Percentiles rank a stretch among this genome's conserved stretches.
Conservation (phyloP, 2,329 filamentous ascomycete genomes). For the Ophiostoma novo-ulmi region DNA sequence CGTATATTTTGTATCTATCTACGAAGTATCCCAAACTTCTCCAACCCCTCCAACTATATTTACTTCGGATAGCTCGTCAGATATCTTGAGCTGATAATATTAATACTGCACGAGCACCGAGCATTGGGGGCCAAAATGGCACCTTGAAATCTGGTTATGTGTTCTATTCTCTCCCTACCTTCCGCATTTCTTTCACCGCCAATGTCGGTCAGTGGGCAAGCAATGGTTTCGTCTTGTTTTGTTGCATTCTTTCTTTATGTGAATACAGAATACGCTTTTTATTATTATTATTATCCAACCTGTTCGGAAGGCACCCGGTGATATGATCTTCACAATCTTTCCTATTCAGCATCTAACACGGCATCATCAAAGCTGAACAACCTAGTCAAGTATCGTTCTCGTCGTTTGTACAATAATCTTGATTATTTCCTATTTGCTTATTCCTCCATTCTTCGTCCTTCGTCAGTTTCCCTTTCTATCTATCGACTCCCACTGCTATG, state of each 20-base stretch:
- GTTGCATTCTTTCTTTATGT: background rate
- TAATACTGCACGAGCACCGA: background rate
- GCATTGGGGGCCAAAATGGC: constrained; percentile 5
- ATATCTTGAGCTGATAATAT: too few species aligned
- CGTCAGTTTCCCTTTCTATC: too few species aligned
- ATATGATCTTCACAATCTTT: background rate
- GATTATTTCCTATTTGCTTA: too few species aligned
- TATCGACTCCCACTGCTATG: too few species aligned
- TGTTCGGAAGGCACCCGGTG: background rate
- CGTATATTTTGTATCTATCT: background rate
- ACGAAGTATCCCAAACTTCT: background rate
- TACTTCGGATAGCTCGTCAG: too few species aligned
- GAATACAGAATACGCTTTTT: background rate
- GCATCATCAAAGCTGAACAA: background rate
- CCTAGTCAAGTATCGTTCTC: background rate
- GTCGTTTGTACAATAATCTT: too few species aligned
- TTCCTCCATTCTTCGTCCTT: too few species aligned
- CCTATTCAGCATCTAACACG: background rate
- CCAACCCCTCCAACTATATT: background rate
- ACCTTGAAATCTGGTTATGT: background rate
- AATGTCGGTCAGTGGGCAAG: background rate
- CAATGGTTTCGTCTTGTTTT: background rate
- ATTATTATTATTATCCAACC: background rate
- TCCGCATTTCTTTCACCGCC: background rate
- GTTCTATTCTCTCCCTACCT: background rate